Percentiles rank a stretch among this genome's conserved stretches.
Conservation (phyloP, 805 yeast genomes). For the Ogataea nitratoaversa region DNA sequence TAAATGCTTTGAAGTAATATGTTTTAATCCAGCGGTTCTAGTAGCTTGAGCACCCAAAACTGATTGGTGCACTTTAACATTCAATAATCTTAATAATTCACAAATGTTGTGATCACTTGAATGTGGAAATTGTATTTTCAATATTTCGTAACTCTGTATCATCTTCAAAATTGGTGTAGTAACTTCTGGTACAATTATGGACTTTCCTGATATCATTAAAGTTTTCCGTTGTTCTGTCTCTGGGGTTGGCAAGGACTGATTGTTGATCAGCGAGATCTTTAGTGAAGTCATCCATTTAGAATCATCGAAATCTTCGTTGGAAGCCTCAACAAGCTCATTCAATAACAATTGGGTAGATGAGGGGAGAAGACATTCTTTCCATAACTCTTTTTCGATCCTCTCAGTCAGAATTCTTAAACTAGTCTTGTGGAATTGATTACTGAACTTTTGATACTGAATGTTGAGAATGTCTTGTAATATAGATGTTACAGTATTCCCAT, state of each 20-base stretch:
- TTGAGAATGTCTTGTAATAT: constrained; percentile 65
- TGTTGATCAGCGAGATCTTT: constrained; percentile 15
- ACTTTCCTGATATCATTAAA: constrained; percentile 45
- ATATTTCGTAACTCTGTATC: constrained; percentile 50
- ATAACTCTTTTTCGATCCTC: constrained; percentile 61
- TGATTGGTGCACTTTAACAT: constrained; percentile 52
- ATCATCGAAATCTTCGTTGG: constrained; percentile 38
- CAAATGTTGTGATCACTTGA: constrained; percentile 40
- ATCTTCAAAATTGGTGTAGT: constrained; percentile 35
- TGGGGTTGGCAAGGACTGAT: not conserved
- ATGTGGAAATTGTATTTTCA: constrained; percentile 54
- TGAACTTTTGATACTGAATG: constrained; percentile 61
- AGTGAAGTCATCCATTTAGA: constrained; percentile 42
- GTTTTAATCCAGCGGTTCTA: constrained; percentile 65
- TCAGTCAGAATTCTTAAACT: constrained; percentile 42
- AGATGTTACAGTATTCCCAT: constrained; percentile 53
- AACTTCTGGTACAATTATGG: constrained; percentile 56
- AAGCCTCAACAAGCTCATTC: constrained; percentile 47
- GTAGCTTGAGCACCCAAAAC: constrained; percentile 76
- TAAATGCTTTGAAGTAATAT: constrained; percentile 68
- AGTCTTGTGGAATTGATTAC: constrained; percentile 50
- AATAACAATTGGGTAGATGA: constrained; percentile 43
- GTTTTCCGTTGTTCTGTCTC: constrained; percentile 25
- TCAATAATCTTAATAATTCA: constrained; percentile 47
- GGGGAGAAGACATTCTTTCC: constrained; percentile 71